Percentiles rank a stretch among this genome's conserved stretches.
phyloP scores from a whole-genome alignment of 179 eudicot species.

The Beta macrorhiza region DNA sequence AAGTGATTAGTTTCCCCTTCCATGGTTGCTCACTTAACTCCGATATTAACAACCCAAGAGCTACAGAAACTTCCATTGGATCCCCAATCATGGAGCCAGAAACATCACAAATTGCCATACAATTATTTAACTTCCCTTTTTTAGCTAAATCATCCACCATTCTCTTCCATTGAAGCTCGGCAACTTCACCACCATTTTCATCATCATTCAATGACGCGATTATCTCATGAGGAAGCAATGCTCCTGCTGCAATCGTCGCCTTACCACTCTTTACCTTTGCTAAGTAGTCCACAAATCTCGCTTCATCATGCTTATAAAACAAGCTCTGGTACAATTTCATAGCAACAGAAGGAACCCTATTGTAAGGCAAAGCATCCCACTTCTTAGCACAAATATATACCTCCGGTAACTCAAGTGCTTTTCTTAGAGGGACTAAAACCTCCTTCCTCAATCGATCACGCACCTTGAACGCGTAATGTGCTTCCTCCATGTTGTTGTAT shows the following conservation, averaged over 20 bases:
- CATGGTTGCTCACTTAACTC: conserved; percentile 56
- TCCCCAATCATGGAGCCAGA: conserved; percentile 46
- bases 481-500: conserved; percentile 39
- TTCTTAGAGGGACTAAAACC: conserved; percentile 46
- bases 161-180: conserved; percentile 61
- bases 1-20: conserved; percentile 58
- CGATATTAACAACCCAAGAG: conserved; percentile 48
- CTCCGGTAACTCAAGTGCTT: conserved; percentile 50
- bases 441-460: conserved; percentile 53
- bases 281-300: conserved; percentile 39
- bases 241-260: conserved; percentile 52
- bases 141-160: conserved; percentile 50
- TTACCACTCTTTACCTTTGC: conserved; percentile 39
- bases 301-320: conserved; percentile 38
- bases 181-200: conserved; percentile 33
- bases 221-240: conserved; percentile 54
- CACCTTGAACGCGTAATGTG: conserved; percentile 37
- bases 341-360: conserved; percentile 53
- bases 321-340: conserved; percentile 44
- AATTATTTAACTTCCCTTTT: conserved; percentile 42
- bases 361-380: conserved; percentile 44
- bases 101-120: conserved; percentile 52
- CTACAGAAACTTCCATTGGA: conserved; percentile 52
- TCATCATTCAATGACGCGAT: conserved; percentile 26
- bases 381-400: conserved; percentile 39